Base-by-base conservation (phyloP, 73 alveolate species). In the Symbiodinium pilosum region DNA sequence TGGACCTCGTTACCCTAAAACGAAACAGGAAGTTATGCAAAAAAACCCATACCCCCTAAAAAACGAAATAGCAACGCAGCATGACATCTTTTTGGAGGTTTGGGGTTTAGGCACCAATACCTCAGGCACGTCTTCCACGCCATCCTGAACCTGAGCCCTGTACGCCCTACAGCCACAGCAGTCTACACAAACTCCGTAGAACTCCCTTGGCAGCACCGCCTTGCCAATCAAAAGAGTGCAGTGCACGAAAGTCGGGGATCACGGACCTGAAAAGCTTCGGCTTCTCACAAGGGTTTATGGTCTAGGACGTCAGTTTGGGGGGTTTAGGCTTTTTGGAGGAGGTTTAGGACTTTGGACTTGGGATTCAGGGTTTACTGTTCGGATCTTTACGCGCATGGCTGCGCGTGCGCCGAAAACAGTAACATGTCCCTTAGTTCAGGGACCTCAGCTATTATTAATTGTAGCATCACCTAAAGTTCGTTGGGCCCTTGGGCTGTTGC, bases 211-310 rank as follows among this genome's bases (percentile, higher is more conserved):
- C 59, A 47, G 59, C 59, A 6, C 59, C 36, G 87, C 95, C 96
- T 64, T 89, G 87, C 96, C 96, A 89, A 34, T 89, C 96, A 43
- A 89, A 89, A 41, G 87, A 89, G 39, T 89, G 77, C 87, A 89
- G 75, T 40, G 96, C 96, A 14, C 96, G 96, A 40, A 89, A 89
- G 32, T 89, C 87, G 30, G 96, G 96, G 84, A 89, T 83, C 38
- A 89, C 75, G 12, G 96, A 89, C 87, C 75, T 47, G 59, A 47
- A 14, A 14, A 14, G 59, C 14, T 47, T 47, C 14, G 59, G 14
- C 21, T 6, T 6, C 14, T 47, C 14, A 6, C 14, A 14, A 47
- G 59, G 59, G 59, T 47, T 47, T 47, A 9, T 6, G 14, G 59
- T 6, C 21, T 47, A 9, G 59, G 59, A 14, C 8, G 18, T 5